A percentile compares a stretch with the other conserved stretches of the same genome.
phyloP scores from a whole-genome alignment of 805 yeast genomes.

The Teunomyces cretensis region DNA sequence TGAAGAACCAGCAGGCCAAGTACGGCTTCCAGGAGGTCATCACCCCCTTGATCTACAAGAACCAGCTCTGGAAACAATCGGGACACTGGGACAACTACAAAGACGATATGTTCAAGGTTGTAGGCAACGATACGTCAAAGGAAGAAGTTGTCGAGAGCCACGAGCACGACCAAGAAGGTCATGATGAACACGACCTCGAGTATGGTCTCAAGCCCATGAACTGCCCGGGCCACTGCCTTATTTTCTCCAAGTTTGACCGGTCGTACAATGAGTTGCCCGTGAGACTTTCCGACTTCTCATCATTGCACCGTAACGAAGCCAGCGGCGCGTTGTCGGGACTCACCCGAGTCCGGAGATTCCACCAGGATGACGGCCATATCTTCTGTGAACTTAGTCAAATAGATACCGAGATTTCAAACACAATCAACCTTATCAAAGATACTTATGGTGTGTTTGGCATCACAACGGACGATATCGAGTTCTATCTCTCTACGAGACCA shows the following conservation, averaged over 20 bases:
- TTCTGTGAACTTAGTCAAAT: slow-evolving; percentile 84
- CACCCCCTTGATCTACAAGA: slow-evolving; percentile 85
- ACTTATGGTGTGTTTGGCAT: slow-evolving; percentile 73
- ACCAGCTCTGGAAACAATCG: slow-evolving; percentile 80
- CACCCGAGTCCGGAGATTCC: slow-evolving; percentile 91
- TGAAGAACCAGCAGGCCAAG: slow-evolving; percentile 77
- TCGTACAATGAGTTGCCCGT: slow-evolving; percentile 87
- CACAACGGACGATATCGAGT: slow-evolving; percentile 45
- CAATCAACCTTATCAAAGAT: slow-evolving; percentile 70
- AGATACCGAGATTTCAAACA: slow-evolving; percentile 65
- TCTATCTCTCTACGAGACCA: slow-evolving; percentile 85
- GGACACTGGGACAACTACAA: slow-evolving; percentile 97
- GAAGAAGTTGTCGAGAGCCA: slow-evolving; percentile 20
- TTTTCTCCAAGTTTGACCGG: slow-evolving; percentile 72
- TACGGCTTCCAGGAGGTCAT: slow-evolving; percentile 91
- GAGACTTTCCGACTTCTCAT: slow-evolving; percentile 83
- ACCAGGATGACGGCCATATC: slow-evolving; percentile 97
- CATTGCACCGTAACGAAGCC: slow-evolving; percentile 91
- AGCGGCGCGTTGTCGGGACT: slow-evolving; percentile 92
- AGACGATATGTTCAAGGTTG: slow-evolving; percentile 91
- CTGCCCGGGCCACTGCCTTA: slow-evolving; percentile 92
- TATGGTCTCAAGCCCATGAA: slow-evolving; percentile 94
- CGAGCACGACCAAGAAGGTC: slow-evolving; percentile 7
- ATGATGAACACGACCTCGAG: slow-evolving; percentile 23
- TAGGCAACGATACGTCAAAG: slow-evolving; percentile 47